Evolutionary conservation across 2,329 filamentous ascomycete species (phyloP), one percentile per base, ranked within the genome.

Genomic region (Aspergillus spinulosporus): DNA sequence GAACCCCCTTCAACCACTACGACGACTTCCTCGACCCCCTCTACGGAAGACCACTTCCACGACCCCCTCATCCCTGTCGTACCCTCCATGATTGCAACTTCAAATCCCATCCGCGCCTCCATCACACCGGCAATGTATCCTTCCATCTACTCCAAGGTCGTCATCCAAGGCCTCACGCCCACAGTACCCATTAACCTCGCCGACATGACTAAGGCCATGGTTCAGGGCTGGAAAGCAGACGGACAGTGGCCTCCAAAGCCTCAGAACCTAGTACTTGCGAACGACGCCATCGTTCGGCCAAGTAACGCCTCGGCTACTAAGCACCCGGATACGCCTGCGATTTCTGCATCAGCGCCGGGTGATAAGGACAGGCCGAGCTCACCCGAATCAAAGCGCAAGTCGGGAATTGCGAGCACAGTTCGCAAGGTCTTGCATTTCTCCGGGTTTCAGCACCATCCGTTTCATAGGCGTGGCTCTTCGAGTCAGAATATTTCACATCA

Each of bases 211-310:
- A 83, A 85, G 7, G 85, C 90, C 9, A 89, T 93, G 62, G 92
- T 97, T 0, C 82, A 88, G 29, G 93, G 93, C 43, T 97, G 93
- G 93, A 96, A 95, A 73, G 83, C 90, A 40, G 90, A 94, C 66
- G 92, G 92, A 12, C 90, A 96, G 72, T 97, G 93, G 93, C 92
- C 93, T 3, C 90, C 89, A 1, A 84, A 84, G 63, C 72, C 80
- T 0, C 61, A 66, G 7, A 66, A 62, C 5, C 66, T 72, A 48
- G 68, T 71, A 21, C 64, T 72, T 11, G 63, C 60, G 3, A 67
- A 72, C 29, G 62, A 67, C 36, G 64, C 67, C 2, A 62, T 64
- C 4, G 61, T 71, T 14, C 56, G 37, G 4, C 39, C 47, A 14
- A 44, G 11, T 29, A 14, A 44, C 46, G 26, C 40, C 40, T 50